Evolutionary conservation across 2,329 filamentous ascomycete genomes (phyloP).

Genomic region (Colletotrichum liriopes): DNA sequence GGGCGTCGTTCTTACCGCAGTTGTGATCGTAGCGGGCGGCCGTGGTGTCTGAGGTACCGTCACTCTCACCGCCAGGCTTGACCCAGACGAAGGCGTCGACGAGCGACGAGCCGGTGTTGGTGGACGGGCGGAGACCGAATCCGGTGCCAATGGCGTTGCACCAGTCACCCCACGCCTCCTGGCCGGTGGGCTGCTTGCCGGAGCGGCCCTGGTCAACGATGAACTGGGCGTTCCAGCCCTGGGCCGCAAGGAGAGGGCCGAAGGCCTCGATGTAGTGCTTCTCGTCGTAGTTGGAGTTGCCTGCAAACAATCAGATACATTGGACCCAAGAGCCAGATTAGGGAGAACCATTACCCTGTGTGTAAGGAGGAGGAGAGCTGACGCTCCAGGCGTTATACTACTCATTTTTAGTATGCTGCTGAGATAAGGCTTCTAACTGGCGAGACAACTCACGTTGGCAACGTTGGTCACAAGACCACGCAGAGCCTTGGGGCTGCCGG

Average conservation of each 20-base stretch:
- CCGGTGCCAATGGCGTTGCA: conserved; percentile 77
- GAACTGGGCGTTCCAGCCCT: conserved; percentile 64
- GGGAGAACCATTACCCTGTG: conserved; percentile 48
- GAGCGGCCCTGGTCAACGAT: conserved; percentile 68
- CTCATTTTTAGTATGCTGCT: neutral
- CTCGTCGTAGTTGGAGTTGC: conserved; percentile 67
- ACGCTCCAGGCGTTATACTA: conserved; percentile 66
- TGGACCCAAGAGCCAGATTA: no score
- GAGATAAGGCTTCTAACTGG: neutral
- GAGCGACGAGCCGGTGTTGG: conserved; percentile 72
- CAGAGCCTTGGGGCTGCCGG: conserved; percentile 64
- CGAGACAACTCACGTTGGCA: conserved; percentile 58
- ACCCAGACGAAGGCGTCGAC: conserved; percentile 80
- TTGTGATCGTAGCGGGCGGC: conserved; percentile 68
- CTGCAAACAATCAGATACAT: conserved; percentile 48
- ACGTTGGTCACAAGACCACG: conserved; percentile 72
- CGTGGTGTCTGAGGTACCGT: conserved; percentile 63
- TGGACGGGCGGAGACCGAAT: conserved; percentile 75
- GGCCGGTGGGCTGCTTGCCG: conserved; percentile 69
- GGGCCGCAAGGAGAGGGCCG: conserved; percentile 70
- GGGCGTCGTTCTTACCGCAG: conserved; percentile 69
- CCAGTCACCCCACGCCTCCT: conserved; percentile 76
- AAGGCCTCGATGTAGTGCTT: conserved; percentile 75
- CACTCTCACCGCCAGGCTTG: conserved; percentile 76
- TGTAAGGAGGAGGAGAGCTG: conserved; percentile 61